Evolutionary conservation across 1,284 basidiomycete species (phyloP), one percentile per base, ranked within the genome.

Genomic region (Papiliotrema fonsecae): DNA sequence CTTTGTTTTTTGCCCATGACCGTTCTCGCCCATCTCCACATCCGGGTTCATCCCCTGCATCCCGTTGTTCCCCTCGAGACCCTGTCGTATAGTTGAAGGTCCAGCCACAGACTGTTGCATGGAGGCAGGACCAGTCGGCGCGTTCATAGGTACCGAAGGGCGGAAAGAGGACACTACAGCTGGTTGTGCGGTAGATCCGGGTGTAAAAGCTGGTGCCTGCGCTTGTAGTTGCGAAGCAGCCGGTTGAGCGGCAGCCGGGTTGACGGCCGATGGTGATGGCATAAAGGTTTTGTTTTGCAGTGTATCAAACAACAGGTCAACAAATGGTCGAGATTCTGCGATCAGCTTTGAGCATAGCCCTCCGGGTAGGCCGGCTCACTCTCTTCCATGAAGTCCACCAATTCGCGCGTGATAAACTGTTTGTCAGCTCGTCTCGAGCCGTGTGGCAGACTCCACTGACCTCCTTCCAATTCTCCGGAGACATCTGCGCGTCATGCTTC

Each of bases 311-410:
- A 94, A 80, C 24, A 83, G 84, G 61, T 88, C 81, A 51, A 94
- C 86, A 70, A 97, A 97, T 39, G 81, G 67, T 22, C 77, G 56
- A 32, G 85, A 83, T 74, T 90, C 88, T 88, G 35, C 13, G 13
- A 43, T 38, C 19, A 35, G 19, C 27, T 9, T 22, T 4, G 34
- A 28, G 9, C 21, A 11, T 40, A 30, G n/a, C 5, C 27, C 13
- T 6, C 13, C 14, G n/a, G 18, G 14, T 11, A 51, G 28, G 31
- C 7, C 19, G 0, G 55, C 78, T 61, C 54, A 87, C 90, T 84
- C 75, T 86, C 87, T 74, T 91, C 91, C 39, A 97, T 79, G 71
- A 97, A 97, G 73, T 96, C 93, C 47, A 86, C 83, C 50, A 97
- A 78, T 68, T 96, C 89, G 1, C 79, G 69, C 9, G 78, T 72